Evolutionary conservation across 176 grass and related monocot genomes (phyloP).

Genomic region (Aegilops longissima): DNA sequence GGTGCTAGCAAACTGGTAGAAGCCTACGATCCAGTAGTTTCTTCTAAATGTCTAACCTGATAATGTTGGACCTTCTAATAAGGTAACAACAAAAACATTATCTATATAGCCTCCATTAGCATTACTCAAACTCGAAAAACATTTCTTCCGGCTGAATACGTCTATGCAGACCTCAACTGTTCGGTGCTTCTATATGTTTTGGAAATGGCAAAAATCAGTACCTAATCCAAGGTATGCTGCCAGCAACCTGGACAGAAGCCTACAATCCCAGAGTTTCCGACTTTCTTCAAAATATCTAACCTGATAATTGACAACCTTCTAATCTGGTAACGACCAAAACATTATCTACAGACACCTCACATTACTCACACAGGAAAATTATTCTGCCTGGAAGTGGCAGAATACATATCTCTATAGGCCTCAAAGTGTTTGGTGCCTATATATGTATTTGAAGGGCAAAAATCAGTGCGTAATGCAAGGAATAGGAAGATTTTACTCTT

Average conservation of each 20-base stretch:
- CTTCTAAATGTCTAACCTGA: neutral
- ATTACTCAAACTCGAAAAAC: neutral
- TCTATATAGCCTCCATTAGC: neutral
- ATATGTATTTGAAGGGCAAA: neutral
- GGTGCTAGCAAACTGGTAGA: neutral
- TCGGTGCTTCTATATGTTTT: neutral
- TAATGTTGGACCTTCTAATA: neutral
- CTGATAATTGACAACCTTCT: neutral
- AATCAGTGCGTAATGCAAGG: neutral
- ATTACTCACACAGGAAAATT: neutral
- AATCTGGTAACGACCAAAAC: neutral
- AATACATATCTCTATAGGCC: neutral
- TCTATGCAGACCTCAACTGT: neutral
- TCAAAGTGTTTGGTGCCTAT: neutral
- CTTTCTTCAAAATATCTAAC: neutral
- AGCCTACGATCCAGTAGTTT: neutral
- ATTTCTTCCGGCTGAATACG: neutral
- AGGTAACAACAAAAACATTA: neutral
- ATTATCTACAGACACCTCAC: neutral
- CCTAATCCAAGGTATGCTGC: neutral
- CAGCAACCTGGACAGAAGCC: neutral
- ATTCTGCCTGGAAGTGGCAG: neutral
- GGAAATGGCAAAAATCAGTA: neutral
- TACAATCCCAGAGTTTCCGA: neutral
- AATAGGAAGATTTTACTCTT: neutral